Base-by-base conservation (phyloP, 1,139 yeast species). In the Petasospora rhodanensis region DNA sequence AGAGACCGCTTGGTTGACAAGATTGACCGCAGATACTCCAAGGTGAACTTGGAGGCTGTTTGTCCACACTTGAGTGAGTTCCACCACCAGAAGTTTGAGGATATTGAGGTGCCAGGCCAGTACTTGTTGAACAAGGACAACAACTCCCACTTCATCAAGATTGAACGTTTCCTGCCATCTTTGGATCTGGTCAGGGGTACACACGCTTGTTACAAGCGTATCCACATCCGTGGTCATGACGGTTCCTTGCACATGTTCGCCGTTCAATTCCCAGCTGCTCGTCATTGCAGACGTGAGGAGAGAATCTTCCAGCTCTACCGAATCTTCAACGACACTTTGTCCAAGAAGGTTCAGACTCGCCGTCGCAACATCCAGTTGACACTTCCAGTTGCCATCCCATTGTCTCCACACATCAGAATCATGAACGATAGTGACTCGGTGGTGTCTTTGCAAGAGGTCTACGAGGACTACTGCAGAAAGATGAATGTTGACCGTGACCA, bases 41-140 rank as follows among this genome's bases (percentile, higher is more conserved):
- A 79, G 50, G 76, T 84, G 29, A 83, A 87, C 47, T 64, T 93
- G 48, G 98, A 93, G 58, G 80, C 87, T 38, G 69, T 91, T 44
- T 87, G 96, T 54, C 96, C 97, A 18, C 97, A 89, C 49, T 68
- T 93, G 56, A 83, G 95, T 57, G 96, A 89, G 56, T 91, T 93
- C 74, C 98, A 93, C 56, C 95, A 91, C 56, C 98, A 91, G 57
- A 89, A 87, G 62, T 93, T 91, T 56, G 99, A 93, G 58, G 97
- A 93, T 35, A 86, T 93, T 41, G 98, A 93, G 57, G 80, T 93
- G 38, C 98, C 98, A 1, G 98, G 99, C 1, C 99, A 93, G 55
- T 91, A 91, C 54, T 66, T 89, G 51, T 61, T 79, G 58, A 80
- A 82, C 56, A 82, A 80, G 54, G 97, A 89, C 51, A 82, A 70